A percentile compares a stretch with the other conserved stretches of the same genome.
These are phyloP conservation scores for Leptodontidium sp. DNA, from an alignment of 2,329 filamentous ascomycete genomes.

Conservation along the genomic window DNA sequence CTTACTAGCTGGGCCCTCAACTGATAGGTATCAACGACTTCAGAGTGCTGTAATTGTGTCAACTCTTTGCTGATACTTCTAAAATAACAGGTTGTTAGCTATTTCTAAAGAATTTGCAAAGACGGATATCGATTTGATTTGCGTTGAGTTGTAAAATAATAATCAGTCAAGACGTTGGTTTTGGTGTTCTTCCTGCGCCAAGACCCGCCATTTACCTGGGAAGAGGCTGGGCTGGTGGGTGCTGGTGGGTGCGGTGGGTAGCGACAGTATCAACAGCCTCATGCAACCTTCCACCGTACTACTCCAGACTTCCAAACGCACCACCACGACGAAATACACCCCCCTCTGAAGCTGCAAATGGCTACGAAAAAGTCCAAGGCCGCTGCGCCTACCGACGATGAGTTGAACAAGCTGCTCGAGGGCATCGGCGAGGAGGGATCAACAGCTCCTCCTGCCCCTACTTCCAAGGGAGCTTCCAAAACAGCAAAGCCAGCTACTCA, in stretches of 20 bases:
- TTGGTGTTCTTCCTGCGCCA: too few species aligned
- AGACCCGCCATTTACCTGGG: too few species aligned
- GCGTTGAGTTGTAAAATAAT: too few species aligned
- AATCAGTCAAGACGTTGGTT: too few species aligned
- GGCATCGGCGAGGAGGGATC: constrained; percentile 62
- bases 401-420: constrained; percentile 71
- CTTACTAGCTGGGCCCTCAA: neutral
- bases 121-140: too few species aligned
- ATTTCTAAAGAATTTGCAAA: too few species aligned
- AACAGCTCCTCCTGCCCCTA: constrained; percentile 58
- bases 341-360: constrained; percentile 53
- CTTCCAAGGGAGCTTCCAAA: constrained; percentile 48
- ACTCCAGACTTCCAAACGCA: constrained; percentile 8
- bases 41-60: too few species aligned
- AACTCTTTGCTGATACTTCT: too few species aligned
- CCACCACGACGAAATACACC: constrained; percentile 3
- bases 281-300: constrained; percentile 8
- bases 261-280: constrained; percentile 9
- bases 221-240: too few species aligned
- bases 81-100: too few species aligned
- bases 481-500: constrained; percentile 47
- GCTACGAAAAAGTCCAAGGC: constrained; percentile 67
- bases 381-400: constrained; percentile 62
- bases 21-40: too few species aligned
- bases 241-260: neutral